Percentiles rank a stretch among this genome's conserved stretches.
These are phyloP conservation scores for Chaetomiaceae sp. DNA, from an alignment of 2,329 filamentous ascomycete genomes.

Conservation along the genomic window DNA sequence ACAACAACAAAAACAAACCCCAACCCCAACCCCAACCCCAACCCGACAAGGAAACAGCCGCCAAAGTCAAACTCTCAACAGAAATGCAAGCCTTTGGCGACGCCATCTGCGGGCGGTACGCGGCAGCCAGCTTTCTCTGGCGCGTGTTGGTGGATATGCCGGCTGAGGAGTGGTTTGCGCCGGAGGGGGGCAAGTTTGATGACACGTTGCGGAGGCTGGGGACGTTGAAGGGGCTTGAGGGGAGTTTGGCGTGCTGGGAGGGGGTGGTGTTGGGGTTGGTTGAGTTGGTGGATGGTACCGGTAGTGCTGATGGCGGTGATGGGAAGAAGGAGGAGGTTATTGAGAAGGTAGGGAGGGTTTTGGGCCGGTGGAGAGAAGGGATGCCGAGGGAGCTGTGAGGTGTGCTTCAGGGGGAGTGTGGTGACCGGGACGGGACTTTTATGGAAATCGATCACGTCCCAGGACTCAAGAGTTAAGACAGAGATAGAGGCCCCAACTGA, in stretches of 20 bases:
- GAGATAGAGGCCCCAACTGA: too few species aligned
- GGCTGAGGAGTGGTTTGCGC: slow-evolving; percentile 7
- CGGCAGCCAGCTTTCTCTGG: not conserved
- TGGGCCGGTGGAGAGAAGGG: too few species aligned
- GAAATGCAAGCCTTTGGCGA: slow-evolving; percentile 5
- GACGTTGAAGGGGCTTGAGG: slow-evolving; percentile 8
- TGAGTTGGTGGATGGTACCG: not conserved
- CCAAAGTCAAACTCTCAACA: too few species aligned
- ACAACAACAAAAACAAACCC: too few species aligned
- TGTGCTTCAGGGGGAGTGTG: too few species aligned
- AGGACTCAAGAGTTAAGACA: too few species aligned
- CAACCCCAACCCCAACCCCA: not conserved
- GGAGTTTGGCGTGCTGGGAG: slow-evolving; percentile 12
- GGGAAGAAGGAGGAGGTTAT: too few species aligned
- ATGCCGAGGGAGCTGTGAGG: too few species aligned
- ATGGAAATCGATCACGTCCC: too few species aligned
- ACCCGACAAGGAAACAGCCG: not conserved
- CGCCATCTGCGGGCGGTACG: not conserved
- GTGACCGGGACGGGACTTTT: too few species aligned
- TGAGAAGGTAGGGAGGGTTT: too few species aligned
- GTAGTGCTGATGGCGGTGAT: too few species aligned
- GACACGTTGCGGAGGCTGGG: not conserved
- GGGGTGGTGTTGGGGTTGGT: slow-evolving; percentile 2
- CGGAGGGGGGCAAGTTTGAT: not conserved
- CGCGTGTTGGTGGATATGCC: not conserved